Percentiles rank a stretch among this genome's conserved stretches.
phyloP scores from a whole-genome alignment of 345 rosid genomes.

The Geranium brycei region DNA sequence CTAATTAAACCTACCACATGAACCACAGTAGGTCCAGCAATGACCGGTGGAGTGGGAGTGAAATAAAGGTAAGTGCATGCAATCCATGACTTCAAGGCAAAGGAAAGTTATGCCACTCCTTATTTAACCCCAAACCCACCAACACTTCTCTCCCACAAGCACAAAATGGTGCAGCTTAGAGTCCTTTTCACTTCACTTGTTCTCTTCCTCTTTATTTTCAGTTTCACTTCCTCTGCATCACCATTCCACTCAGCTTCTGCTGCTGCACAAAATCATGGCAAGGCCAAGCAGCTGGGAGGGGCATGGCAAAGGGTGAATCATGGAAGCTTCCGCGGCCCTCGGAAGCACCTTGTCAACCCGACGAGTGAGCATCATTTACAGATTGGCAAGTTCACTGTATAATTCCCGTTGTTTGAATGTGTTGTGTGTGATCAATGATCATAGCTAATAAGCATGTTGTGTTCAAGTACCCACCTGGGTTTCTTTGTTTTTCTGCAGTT shows the following conservation, averaged over 20 bases:
- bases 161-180: slow-evolving; percentile 12
- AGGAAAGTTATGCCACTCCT: slow-evolving; percentile 16
- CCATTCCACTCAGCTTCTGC: neutral
- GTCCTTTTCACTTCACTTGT: slow-evolving; percentile 9
- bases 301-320: slow-evolving; percentile 19
- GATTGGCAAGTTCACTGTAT: too few relatives aligned
- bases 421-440: too few relatives aligned
- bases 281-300: neutral
- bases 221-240: slow-evolving; percentile 9
- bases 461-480: too few relatives aligned
- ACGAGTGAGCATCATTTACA: neutral
- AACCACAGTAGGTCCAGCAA: too few relatives aligned
- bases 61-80: too few relatives aligned
- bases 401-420: too few relatives aligned
- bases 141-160: neutral
- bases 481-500: too few relatives aligned
- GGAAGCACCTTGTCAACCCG: slow-evolving; percentile 20
- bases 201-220: slow-evolving; percentile 15
- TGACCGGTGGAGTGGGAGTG: too few relatives aligned
- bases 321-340: slow-evolving; percentile 25
- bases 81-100: slow-evolving; percentile 17
- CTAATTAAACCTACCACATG: too few relatives aligned
- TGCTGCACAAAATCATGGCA: neutral
- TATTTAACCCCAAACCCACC: slow-evolving; percentile 2
- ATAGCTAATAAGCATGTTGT: too few relatives aligned